Percentiles rank a stretch among this genome's conserved stretches.
phyloP scores from a whole-genome alignment of 139 green algal species.

The Edaphochlamys debaryana region DNA sequence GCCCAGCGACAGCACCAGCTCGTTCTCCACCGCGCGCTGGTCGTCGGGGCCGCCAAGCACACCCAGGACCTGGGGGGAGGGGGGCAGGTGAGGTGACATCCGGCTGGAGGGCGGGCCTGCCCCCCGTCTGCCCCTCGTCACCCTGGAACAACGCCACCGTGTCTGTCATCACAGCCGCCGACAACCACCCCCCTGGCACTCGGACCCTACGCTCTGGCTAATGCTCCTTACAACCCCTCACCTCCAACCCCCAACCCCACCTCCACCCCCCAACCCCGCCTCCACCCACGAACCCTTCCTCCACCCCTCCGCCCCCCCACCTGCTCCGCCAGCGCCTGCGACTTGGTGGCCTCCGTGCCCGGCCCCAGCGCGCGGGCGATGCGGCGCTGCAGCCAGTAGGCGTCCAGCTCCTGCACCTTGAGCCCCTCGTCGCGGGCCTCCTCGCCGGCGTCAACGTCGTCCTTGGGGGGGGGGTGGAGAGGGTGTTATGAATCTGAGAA shows the following conservation, averaged over 20 bases:
- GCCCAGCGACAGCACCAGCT: slow-evolving; percentile 90
- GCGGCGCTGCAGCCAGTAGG: slow-evolving; percentile 98
- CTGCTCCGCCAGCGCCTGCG: slow-evolving; percentile 85
- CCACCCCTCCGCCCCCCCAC: slow-evolving; percentile 63
- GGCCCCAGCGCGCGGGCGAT: slow-evolving; percentile 76
- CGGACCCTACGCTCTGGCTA: too few species aligned
- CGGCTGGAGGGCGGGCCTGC: not conserved
- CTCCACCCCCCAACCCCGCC: too few species aligned
- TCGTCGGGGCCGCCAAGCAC: slow-evolving; percentile 55
- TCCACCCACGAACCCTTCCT: too few species aligned
- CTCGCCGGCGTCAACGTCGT: slow-evolving; percentile 54
- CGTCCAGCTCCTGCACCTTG: slow-evolving; percentile 90
- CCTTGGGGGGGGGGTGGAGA: not conserved
- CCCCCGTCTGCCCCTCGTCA: too few species aligned
- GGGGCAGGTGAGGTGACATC: not conserved
- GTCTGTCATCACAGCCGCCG: not conserved
- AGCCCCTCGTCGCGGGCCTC: slow-evolving; percentile 52
- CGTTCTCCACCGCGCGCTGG: slow-evolving; percentile 85
- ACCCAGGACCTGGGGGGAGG: slow-evolving; percentile 39
- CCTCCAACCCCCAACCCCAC: too few species aligned
- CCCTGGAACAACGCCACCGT: not conserved
- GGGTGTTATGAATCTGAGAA: not conserved
- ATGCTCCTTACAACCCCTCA: too few species aligned
- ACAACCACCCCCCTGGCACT: too few species aligned
- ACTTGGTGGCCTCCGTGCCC: slow-evolving; percentile 73